Conservation (phyloP, 805 yeast species). For the Torulaspora franciscae region DNA sequence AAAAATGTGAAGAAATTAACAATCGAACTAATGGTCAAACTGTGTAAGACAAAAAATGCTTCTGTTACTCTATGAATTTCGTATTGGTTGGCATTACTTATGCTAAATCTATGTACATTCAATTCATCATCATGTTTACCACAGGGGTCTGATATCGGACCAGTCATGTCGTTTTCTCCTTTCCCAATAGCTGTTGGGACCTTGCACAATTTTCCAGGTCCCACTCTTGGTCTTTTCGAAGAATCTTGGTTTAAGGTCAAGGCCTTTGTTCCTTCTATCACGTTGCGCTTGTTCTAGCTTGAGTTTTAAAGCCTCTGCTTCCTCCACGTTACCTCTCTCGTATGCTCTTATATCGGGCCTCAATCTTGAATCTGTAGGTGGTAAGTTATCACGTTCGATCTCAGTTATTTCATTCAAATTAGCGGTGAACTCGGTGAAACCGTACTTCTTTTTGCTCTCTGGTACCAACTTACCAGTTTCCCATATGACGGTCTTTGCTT, state of each 20-base stretch:
- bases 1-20: not conserved
- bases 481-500: conserved; percentile 53
- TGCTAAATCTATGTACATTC: not conserved
- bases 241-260: conserved; percentile 53
- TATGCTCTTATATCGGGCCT: conserved; percentile 81
- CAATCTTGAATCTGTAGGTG: conserved; percentile 85
- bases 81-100: not conserved
- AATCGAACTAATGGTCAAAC: not conserved
- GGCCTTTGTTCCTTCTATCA: conserved; percentile 56
- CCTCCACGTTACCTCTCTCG: conserved; percentile 61
- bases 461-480: conserved; percentile 58
- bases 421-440: conserved; percentile 80
- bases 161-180: conserved; percentile 62
- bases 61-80: not conserved
- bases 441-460: conserved; percentile 62
- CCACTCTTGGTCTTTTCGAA: conserved; percentile 45
- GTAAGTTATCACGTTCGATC: conserved; percentile 57
- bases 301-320: conserved; percentile 67
- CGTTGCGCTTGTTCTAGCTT: conserved; percentile 77
- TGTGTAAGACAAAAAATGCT: not conserved
- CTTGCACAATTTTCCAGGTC: conserved; percentile 53
- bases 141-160: conserved; percentile 50
- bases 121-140: conserved; percentile 40
- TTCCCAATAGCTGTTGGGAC: conserved; percentile 71
- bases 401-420: conserved; percentile 72